Evolutionary conservation across 768 basidiomycete species (phyloP), one percentile per base, ranked within the genome.

Genomic region (Scleroderma bovista): DNA sequence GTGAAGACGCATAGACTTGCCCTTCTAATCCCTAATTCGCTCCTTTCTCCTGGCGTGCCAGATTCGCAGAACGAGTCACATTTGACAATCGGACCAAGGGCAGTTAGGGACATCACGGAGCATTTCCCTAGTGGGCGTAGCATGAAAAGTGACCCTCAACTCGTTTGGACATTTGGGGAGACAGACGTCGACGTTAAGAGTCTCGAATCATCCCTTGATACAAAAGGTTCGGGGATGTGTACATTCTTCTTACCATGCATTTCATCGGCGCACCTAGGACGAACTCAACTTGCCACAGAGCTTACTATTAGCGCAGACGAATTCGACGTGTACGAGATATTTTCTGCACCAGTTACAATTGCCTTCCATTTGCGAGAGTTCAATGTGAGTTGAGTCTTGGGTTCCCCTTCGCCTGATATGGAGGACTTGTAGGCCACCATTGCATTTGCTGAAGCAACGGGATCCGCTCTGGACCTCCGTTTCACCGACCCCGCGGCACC

Each of bases 311-410:
- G 83, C 50, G 78, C 78, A 1, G 86, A 88, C 36, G 91, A 92
- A 58, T 93, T 93, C 54, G 88, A 92, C 46, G 68, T 75, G 7
- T 93, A 91, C 59, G 78, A 87, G 41, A 70, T 91, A 11, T 75
- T 73, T 57, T 68, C 74, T 10, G 68, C 78, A 16, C 86, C 90
- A 1, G 77, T 78, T 29, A 82, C 79, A 3, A 77, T 93, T 46
- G 82, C 81, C 1, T 90, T 92, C 57, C 89, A 91, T 66, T 67
- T 93, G 24, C 80, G 85, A 33, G 90, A 93, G 69, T 90, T 93
- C 67, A 88, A 83, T 51, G 90, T 89, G 75, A 39, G 52, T 53
- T 38, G 31, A 41, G 6, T 20, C 17, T 2, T 19, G 37, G 39
- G 26, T 48, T 0, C 43, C 38, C 47, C 24, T 26, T 26, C 6